Base-by-base conservation (phyloP, 2,329 filamentous ascomycete genomes). In the Monosporascus ibericus region DNA sequence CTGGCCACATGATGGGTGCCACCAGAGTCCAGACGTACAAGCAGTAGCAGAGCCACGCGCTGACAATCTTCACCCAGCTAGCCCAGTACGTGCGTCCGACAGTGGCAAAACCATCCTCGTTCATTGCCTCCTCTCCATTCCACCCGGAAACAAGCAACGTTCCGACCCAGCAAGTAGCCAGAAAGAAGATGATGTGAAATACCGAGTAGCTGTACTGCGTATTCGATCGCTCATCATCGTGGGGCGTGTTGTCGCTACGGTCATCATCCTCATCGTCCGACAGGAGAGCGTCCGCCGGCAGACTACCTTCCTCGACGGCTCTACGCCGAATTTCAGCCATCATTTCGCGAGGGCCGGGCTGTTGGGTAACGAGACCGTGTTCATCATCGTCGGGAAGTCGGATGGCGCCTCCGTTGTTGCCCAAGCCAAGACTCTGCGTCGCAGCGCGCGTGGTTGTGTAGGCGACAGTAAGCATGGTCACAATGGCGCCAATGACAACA, bases 31-130 rank as follows among this genome's bases (percentile, higher is more conserved):
- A 99, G 27, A 85, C 81, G 66, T 97, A 99, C 70, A 99, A 88
- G 49, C 76, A 85, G 70, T 99, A 96, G 74, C 94, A 99, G 51
- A 94, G 86, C 94, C 94, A 99, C 18, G 92, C 86, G 71, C 92
- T 95, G 50, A 96, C 85, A 70, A 99, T 97, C 83, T 99, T 99
- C 62, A 96, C 91, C 94, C 95, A 99, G 66, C 90, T 96, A 34
- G 94, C 94, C 82, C 91, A 95, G 72, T 97, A 95, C 5, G 92
- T 97, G 54, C 94, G 81, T 20, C 94, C 94, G 4, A 99, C 92
- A 0, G 92, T 90, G 2, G 90, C 90, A 70, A 99, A 97, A 36
- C 58, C 51, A n/a, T 64, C 58, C n/a, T 63, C 48, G 39, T 46
- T 46, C 42, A 46, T 46, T 14, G 22, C 42, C 42, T 46, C 22